phyloP scores from a whole-genome alignment of 768 basidiomycete genomes.

The Calocybe indica region DNA sequence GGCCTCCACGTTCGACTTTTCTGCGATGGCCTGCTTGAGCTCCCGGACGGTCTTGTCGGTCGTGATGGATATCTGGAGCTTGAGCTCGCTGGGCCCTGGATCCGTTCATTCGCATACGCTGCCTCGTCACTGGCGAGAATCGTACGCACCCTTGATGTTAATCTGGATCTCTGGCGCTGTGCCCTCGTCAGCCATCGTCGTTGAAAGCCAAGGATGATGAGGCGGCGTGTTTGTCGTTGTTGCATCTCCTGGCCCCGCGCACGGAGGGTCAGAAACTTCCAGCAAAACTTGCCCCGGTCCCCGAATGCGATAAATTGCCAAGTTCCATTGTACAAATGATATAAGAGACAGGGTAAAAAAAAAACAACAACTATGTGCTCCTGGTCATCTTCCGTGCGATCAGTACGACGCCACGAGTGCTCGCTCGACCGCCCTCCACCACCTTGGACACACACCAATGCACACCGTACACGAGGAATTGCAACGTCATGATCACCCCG shows the following conservation, averaged over 20 bases:
- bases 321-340: too few species aligned
- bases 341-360: too few species aligned
- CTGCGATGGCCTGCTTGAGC: conserved; percentile 87
- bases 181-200: too few species aligned
- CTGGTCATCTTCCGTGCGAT: too few species aligned
- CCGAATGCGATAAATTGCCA: too few species aligned
- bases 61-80: conserved; percentile 79
- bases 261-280: too few species aligned
- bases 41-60: conserved; percentile 83
- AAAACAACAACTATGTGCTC: too few species aligned
- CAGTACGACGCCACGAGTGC: too few species aligned
- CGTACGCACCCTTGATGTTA: background rate
- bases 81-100: conserved; percentile 85
- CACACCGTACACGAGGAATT: conserved; percentile 58
- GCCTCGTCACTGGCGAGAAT: background rate
- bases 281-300: too few species aligned
- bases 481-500: conserved; percentile 54
- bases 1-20: conserved; percentile 78
- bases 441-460: conserved; percentile 27
- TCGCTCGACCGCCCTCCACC: conserved; percentile 4
- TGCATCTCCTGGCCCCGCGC: too few species aligned
- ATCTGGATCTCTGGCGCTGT: background rate
- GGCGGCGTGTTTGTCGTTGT: too few species aligned
- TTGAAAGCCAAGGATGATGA: background rate
- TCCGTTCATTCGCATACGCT: background rate